These are phyloP conservation scores for Peniophora sp. DNA, from an alignment of 1,284 basidiomycete genomes.

Conservation along the genomic window DNA sequence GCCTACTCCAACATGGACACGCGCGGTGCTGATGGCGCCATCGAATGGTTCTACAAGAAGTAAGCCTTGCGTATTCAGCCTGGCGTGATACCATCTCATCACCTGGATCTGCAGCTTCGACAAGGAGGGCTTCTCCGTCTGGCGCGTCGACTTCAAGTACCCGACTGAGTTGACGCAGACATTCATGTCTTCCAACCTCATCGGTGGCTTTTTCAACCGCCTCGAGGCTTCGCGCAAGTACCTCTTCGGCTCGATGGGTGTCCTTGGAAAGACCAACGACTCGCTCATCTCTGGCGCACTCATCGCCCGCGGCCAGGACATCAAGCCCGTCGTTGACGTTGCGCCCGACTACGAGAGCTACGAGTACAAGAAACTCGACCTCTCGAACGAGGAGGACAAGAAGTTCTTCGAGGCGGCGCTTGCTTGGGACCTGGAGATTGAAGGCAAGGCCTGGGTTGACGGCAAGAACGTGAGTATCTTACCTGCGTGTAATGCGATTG, in stretches of 20 bases:
- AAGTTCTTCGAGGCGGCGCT: slow-evolving; percentile 84
- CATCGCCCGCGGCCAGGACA: slow-evolving; percentile 74
- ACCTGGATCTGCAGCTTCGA: slow-evolving; percentile 59
- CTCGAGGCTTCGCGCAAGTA: slow-evolving; percentile 93
- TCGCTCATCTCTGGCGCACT: slow-evolving; percentile 75
- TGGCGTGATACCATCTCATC: slow-evolving; percentile 11
- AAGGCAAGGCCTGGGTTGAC: slow-evolving; percentile 82
- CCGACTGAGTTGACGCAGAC: slow-evolving; percentile 87
- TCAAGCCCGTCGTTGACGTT: slow-evolving; percentile 64
- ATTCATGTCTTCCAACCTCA: slow-evolving; percentile 90
- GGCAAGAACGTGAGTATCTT: slow-evolving; percentile 64
- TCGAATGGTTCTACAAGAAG: slow-evolving; percentile 92
- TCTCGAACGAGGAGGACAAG: slow-evolving; percentile 67
- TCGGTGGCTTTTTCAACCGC: slow-evolving; percentile 94
- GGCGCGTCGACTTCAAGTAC: slow-evolving; percentile 96
- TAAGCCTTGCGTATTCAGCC: slow-evolving; percentile 20
- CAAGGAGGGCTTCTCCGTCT: slow-evolving; percentile 85
- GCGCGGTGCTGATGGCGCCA: slow-evolving; percentile 60
- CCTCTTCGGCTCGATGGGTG: slow-evolving; percentile 90
- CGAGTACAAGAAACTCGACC: slow-evolving; percentile 65
- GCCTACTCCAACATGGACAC: slow-evolving; percentile 98
- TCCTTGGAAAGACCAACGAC: slow-evolving; percentile 78
- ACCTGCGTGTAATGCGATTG: neutral
- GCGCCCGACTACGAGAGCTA: slow-evolving; percentile 96
- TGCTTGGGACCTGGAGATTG: slow-evolving; percentile 84